Base-by-base conservation (phyloP, 768 basidiomycete species). In the Lactarius vividus region DNA sequence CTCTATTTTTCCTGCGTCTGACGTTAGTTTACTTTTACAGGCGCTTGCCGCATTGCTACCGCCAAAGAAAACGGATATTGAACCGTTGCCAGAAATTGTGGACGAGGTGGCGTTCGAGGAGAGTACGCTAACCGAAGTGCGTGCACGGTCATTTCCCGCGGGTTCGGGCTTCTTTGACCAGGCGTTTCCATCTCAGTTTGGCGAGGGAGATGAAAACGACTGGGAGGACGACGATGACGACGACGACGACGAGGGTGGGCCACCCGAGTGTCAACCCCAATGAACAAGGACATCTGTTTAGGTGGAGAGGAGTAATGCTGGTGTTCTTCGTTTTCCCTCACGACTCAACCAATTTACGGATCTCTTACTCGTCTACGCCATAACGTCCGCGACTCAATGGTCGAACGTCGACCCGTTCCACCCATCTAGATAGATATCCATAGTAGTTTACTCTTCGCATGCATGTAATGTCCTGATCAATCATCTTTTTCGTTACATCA, bases 121-220 rank as follows among this genome's bases (percentile, higher is more conserved):
- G 76, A 85, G 84, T 76, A 87, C 88, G 77, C 84, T 91, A 79
- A 84, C 85, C 74, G 89, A 92, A 80, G 90, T 93, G 85, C 87
- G 91, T 89, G 82, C 80, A 78, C 83, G 83, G 80, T 85, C 83
- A 84, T 88, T 87, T 80, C 84, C 85, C 80, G 85, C 87, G 83
- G 82, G 83, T 75, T 79, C 82, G 74, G 82, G 82, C 75, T 91
- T 89, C 86, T 91, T 88, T 87, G 88, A 91, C 76, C 82, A 84
- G 75, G 87, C 78, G 70, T 88, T 86, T 82, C 76, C 81, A 75
- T 73, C 73, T 66, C 86, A 91, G 86, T 89, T 88, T 75, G 90
- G 87, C 66, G 89, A 84, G 65, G 80, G 77, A n/a, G 79, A 77
- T 63, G 83, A 82, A 56, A 84, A 87, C 29, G 89, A 87, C 55